phyloP scores from a whole-genome alignment of 768 basidiomycete species.

The Suillus sp. region DNA sequence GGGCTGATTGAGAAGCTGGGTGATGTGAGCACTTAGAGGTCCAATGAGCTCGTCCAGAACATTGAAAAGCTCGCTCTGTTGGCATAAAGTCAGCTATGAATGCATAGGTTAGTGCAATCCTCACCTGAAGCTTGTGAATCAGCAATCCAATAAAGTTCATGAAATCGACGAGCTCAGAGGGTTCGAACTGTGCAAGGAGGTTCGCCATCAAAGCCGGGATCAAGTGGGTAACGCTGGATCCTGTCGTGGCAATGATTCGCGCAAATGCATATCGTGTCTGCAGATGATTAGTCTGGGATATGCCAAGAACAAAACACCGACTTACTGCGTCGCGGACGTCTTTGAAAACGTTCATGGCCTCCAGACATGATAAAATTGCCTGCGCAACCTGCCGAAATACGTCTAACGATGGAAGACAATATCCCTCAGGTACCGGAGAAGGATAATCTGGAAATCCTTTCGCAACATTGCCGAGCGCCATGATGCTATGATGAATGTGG shows the following conservation, averaged over 20 bases:
- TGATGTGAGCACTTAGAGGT: slow-evolving; percentile 84
- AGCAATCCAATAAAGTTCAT: slow-evolving; percentile 92
- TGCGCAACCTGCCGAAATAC: slow-evolving; percentile 87
- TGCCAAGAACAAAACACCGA: slow-evolving; percentile 16
- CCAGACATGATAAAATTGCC: slow-evolving; percentile 82
- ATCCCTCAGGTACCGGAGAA: slow-evolving; percentile 62
- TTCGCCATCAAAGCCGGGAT: slow-evolving; percentile 89
- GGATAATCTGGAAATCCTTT: slow-evolving; percentile 97
- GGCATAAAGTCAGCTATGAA: slow-evolving; percentile 8
- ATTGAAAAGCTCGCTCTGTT: slow-evolving; percentile 78
- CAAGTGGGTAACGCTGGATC: slow-evolving; percentile 80
- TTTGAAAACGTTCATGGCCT: slow-evolving; percentile 85
- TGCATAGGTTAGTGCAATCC: slow-evolving; percentile 12
- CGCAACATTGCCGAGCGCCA: slow-evolving; percentile 92
- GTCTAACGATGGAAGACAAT: slow-evolving; percentile 69
- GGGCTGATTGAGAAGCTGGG: slow-evolving; percentile 76
- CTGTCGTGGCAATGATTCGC: slow-evolving; percentile 87
- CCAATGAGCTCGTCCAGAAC: slow-evolving; percentile 90
- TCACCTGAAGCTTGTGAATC: slow-evolving; percentile 88
- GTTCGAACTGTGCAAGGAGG: slow-evolving; percentile 90
- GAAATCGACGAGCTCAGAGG: slow-evolving; percentile 91
- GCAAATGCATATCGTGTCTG: slow-evolving; percentile 94
- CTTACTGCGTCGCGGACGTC: slow-evolving; percentile 91
- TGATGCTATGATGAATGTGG: slow-evolving; percentile 88
- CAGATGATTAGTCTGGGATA: slow-evolving; percentile 15